These are phyloP conservation scores for Fusarium sp. DNA, from an alignment of 2,329 filamentous ascomycete species.

Conservation along the genomic window DNA sequence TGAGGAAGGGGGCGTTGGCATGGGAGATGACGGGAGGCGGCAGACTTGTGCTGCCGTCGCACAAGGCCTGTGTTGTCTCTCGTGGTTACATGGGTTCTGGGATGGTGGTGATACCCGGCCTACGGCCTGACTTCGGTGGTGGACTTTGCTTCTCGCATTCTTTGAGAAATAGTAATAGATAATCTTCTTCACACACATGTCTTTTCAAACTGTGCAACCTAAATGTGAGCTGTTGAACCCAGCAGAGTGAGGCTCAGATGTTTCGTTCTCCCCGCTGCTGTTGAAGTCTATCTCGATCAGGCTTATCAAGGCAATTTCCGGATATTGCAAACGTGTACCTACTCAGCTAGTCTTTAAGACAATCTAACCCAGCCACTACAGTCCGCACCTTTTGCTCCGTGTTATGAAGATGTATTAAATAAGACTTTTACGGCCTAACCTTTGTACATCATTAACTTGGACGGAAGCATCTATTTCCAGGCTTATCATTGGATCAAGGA, in stretches of 20 bases:
- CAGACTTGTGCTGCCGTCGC: conserved; percentile 20
- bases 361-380: not conserved
- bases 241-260: not conserved
- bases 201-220: not conserved
- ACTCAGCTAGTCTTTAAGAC: not conserved
- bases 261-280: not conserved
- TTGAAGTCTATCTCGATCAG: not conserved
- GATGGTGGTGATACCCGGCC: conserved; percentile 44
- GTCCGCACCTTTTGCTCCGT: not conserved
- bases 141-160: conserved; percentile 49
- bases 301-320: not conserved
- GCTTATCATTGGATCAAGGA: not conserved
- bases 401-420: not conserved
- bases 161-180: conserved; percentile 48
- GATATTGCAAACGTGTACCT: not conserved
- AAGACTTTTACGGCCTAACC: not conserved
- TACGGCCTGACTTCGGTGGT: conserved; percentile 37
- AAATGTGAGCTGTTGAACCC: not conserved
- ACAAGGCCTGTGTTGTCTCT: conserved; percentile 11
- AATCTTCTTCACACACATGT: conserved; percentile 37
- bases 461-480: too few relatives aligned
- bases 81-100: conserved; percentile 34
- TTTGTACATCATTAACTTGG: not conserved
- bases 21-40: conserved; percentile 26
- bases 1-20: conserved; percentile 21